Conservation (phyloP, 257 asterid genomes). For the Przewalskia tangutica region DNA sequence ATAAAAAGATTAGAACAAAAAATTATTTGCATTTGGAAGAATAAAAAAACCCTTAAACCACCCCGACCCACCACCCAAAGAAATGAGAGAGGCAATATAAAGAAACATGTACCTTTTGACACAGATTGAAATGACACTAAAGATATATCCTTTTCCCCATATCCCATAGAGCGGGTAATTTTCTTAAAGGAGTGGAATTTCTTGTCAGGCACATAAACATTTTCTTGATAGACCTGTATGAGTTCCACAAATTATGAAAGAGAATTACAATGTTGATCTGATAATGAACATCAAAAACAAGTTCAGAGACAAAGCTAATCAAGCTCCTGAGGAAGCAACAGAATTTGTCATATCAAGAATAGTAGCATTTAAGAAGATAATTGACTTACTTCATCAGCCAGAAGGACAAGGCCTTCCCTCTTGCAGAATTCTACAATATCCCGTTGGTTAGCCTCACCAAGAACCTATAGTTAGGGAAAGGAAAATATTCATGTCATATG, state of each 20-base stretch:
- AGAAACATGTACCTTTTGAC: conserved; percentile 57
- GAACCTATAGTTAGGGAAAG: conserved; percentile 25
- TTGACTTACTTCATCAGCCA: conserved; percentile 84
- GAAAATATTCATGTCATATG: neutral
- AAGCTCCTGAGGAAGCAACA: neutral
- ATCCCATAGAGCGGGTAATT: conserved; percentile 69
- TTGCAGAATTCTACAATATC: conserved; percentile 92
- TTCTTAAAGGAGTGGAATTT: conserved; percentile 90
- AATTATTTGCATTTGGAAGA: neutral
- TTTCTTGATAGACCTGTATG: conserved; percentile 91
- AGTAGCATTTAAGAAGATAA: neutral
- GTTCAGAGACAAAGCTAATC: neutral
- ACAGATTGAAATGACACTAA: conserved; percentile 91
- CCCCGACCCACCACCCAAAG: neutral
- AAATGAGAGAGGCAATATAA: neutral
- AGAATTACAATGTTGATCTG: neutral
- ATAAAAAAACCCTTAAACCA: neutral
- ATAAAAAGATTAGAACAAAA: neutral
- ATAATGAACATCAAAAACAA: neutral
- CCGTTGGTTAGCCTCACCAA: conserved; percentile 56
- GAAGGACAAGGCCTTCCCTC: conserved; percentile 92
- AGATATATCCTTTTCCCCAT: conserved; percentile 72
- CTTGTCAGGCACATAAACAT: conserved; percentile 87
- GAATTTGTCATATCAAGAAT: neutral
- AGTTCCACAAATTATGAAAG: neutral